Evolutionary conservation across 1,284 basidiomycete genomes (phyloP), one percentile per base, ranked within the genome.

Genomic region (Vanrija sp.): DNA sequence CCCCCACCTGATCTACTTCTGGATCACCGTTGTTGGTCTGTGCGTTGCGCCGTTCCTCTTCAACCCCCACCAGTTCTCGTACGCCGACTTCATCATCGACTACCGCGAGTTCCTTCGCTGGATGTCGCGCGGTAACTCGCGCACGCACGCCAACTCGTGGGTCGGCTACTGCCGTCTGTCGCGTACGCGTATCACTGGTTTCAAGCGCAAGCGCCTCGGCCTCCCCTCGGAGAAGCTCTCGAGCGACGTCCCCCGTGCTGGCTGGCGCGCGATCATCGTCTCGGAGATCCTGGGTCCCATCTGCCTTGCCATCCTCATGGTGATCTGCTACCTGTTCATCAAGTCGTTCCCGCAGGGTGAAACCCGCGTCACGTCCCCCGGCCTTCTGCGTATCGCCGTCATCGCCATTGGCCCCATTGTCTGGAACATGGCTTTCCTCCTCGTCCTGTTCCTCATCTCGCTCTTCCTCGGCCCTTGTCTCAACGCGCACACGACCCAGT

Each of bases 91-190:
- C 75, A 85, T 96, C 74, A 90, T 96, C 69, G 93, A 97, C 76
- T 97, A 97, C 76, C 84, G 92, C 68, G 93, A 97, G 79, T 96
- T 93, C 80, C 79, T 97, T 64, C 84, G 93, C 63, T 97, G 93
- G 93, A 96, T 97, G 91, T 93, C 87, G 50, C 85, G 93, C 61
- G 93, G 93, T 57, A 97, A 97, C 78, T 95, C 92, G 49, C 83
- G 91, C 21, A 90, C 91, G n/a, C 93, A 96, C 78, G 89, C 85
- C 70, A 97, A 95, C 77, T 95, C 92, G 5, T 97, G 93, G 93
- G 94, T 96, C 62, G 93, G 93, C 0, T 97, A 96, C 78, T 97
- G 93, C 75, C 88, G 93, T 56, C 80, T 97, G 54, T 91, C 91
- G 34, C 84, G 93, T 58, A 97, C 93, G 10, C 88, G 91, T 83